Evolutionary conservation across 495 filamentous ascomycete genomes (phyloP), one percentile per base, ranked within the genome.

Genomic region (Penicillium atrosanguineum): DNA sequence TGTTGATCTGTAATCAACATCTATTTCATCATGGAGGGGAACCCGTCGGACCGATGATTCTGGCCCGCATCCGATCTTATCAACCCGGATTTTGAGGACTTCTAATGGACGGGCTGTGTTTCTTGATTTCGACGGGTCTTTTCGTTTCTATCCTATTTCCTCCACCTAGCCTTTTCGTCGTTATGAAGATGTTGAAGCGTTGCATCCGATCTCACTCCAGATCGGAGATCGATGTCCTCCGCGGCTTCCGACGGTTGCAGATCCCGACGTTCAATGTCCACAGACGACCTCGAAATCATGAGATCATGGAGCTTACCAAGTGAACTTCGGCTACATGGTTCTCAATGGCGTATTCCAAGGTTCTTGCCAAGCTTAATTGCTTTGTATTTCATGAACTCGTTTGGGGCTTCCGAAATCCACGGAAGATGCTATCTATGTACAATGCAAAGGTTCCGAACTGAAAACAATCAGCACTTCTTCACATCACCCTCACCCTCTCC

Each of bases 51-150:
- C 57, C 57, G 57, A 59, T 43, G 40, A 4, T 12, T 1, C 36
- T 46, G 23, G 44, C 48, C 38, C 48, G 44, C 49, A 53, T 64
- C 61, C 61, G 61, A 64, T 64, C 58, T 62, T 59, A 64, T 61
- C 61, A 44, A 16, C 23, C 14, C 4, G 14, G 29, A 15, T 6
- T 23, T 18, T n/a, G 15, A 3, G 36, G 23, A 19, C 19, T 15
- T 42, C 12, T 31, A 5, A 16, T 36, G n/a, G 4, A 14, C 26
- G 14, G 28, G 16, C 50, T 18, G 9, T 4, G 31, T 34, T 34
- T 4, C 31, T 34, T 34, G 9, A 14, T 14, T 34, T 34, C 1
- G 11, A 12, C 9, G 2, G 31, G 12, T 20, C 38, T 19, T 40
- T 12, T 45, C 19, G n/a, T 26, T 6, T 26, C 21, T 39, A 25